Percentiles rank a stretch among this genome's conserved stretches.
Conservation (phyloP, 2,329 filamentous ascomycete species). For the Cladosporium phlei region DNA sequence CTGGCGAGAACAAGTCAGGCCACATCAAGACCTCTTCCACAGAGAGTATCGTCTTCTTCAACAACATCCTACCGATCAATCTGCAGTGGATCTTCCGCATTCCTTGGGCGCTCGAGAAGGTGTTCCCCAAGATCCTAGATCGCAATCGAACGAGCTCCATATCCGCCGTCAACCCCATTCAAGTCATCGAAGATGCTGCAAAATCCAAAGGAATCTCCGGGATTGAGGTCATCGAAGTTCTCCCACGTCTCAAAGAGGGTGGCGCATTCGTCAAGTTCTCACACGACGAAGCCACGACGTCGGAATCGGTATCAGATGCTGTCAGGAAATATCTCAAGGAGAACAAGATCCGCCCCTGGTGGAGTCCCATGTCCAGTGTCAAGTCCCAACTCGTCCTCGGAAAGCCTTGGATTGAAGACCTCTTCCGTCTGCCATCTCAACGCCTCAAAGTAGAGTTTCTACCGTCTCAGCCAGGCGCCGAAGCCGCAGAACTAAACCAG, state of each 20-base stretch:
- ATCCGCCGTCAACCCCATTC: conserved; percentile 52
- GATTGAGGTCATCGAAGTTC: conserved; percentile 70
- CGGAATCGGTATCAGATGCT: conserved; percentile 55
- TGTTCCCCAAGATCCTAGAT: conserved; percentile 47
- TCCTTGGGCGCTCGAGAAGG: conserved; percentile 42
- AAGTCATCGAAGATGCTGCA: conserved; percentile 46
- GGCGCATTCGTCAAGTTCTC: conserved; percentile 88
- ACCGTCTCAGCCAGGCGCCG: conserved; percentile 63
- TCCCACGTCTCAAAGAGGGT: conserved; percentile 84
- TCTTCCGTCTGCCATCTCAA: conserved; percentile 73
- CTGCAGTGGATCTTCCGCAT: conserved; percentile 59
- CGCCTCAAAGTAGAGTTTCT: conserved; percentile 81
- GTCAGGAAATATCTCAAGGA: conserved; percentile 62
- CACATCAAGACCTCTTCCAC: conserved; percentile 73
- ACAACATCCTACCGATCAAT: conserved; percentile 82
- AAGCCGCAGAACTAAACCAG: conserved; percentile 74
- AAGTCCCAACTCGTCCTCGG: conserved; percentile 71
- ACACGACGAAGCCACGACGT: conserved; percentile 44
- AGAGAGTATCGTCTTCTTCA: conserved; percentile 83
- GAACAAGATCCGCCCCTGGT: conserved; percentile 78
- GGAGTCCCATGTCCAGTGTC: conserved; percentile 73
- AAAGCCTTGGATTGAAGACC: conserved; percentile 88
- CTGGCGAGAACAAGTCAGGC: conserved; percentile 64
- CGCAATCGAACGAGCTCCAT: conserved; percentile 48
- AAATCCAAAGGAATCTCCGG: conserved; percentile 25